Base-by-base conservation (phyloP, 257 asterid genomes). In the Solanum corneliomulleri region DNA sequence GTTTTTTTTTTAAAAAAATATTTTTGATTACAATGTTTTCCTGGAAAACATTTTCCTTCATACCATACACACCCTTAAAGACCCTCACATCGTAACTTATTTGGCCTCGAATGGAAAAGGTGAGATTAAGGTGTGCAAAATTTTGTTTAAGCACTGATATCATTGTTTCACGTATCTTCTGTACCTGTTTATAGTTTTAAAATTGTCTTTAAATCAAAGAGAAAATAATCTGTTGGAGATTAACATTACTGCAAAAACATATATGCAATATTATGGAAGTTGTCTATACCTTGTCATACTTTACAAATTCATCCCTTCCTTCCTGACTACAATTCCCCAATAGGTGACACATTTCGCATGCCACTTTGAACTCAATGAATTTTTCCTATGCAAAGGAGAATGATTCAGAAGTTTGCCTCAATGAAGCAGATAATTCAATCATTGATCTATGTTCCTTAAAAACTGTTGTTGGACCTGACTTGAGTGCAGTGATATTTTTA, bases 271-370 rank as follows among this genome's bases (percentile, higher is more conserved):
- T 49, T 72, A 87, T 23, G 80, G 76, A 49, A 41, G 68, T 27
- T 66, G n/a, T 27, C n/a, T 72, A 76, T 94, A 97, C 99, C 99
- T 94, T 97, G 90, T 96, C 99, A 90, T 96, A 96, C 88, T 94
- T 92, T 87, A 96, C 99, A 41, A 97, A 97, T 91, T 95, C 98
- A 45, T 92, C 98, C 86, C 99, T 88, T 85, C 96, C 98, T 90
- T 95, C 99, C 91, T 7, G 98, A 69, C 97, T 97, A 92, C 99
- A 95, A 92, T 96, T 91, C 99, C 92, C 99, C 99, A 27, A 97
- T 96, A 85, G 98, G 99, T 11, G 98, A 97, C 31, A 97, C 97
- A 86, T 97, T 97, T 86, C 96, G 91, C 98, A 96, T 96, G 83
- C 98, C 99, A 90, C 95, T 96, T 98, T 95, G 82, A 97, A 97